Base-by-base conservation (phyloP, 306 rosid genomes). In the Vachellia pachyceras region DNA sequence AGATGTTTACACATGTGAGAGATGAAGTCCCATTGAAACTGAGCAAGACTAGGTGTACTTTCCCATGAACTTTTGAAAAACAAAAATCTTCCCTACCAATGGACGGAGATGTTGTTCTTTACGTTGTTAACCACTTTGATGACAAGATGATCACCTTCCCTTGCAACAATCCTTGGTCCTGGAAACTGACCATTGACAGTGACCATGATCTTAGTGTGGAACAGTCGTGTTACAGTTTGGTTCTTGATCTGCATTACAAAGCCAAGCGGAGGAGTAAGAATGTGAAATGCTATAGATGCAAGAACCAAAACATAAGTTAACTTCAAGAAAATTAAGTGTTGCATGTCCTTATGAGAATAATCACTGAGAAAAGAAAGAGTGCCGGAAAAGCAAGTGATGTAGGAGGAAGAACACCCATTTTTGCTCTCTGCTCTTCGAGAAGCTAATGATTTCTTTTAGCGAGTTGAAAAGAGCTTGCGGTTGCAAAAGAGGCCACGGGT, bases 101-200 rank as follows among this genome's bases (percentile, higher is more conserved):
- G 95, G 75, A 92, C 84, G 17, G 95, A 47, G 57, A 90, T 82
- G 76, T 92, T 92, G 83, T 79, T 81, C 7, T 63, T 80, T 39
- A 88, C 91, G 81, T 88, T 77, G 77, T 90, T 92, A 33, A 78
- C 87, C 20, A 92, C 97, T 85, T 89, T 85, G 50, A 92, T 90
- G 20, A 90, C 79, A 37, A 92, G 89, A 5, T 35, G 91, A 65
- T 92, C 97, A 22, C 92, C 97, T 63, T 92, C 97, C 29, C 97
- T 83, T 3, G 91, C 94, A 23, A 90, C 83, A 75, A 92, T 88
- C 5, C 87, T 81, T 68, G 97, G 97, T 58, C 97, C 97, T 0
- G 95, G 97, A 88, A 92, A 90, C 41, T 88, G 78, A 3, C 95
- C 95, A 47, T 92, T 92, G 63, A 88, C 93, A 1, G 94, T 89